Percentiles rank a stretch among this genome's conserved stretches.
These are phyloP conservation scores for Allantophomopsis cytisporea DNA, from an alignment of 2,329 filamentous ascomycete species.

Conservation along the genomic window DNA sequence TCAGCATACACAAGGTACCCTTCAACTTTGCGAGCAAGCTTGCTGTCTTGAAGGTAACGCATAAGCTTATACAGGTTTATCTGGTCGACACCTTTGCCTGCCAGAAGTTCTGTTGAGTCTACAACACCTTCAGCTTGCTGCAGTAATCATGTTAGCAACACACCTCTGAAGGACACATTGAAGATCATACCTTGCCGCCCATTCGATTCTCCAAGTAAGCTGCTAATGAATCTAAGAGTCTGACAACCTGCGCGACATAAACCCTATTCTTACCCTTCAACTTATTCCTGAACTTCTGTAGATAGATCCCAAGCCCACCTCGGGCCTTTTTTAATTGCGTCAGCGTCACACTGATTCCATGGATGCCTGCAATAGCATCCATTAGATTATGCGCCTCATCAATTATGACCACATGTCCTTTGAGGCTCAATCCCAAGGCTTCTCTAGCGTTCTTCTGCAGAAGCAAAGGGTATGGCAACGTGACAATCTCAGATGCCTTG, in stretches of 20 bases:
- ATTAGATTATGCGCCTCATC: constrained; percentile 98
- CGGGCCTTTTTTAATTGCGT: constrained; percentile 60
- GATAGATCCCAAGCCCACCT: constrained; percentile 66
- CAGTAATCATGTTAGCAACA: constrained; percentile 9
- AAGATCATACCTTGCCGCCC: constrained; percentile 28
- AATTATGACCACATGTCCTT: constrained; percentile 83
- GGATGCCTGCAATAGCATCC: constrained; percentile 80
- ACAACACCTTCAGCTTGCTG: constrained; percentile 50
- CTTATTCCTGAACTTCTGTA: constrained; percentile 76
- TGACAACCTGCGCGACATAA: constrained; percentile 77
- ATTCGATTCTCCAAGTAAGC: constrained; percentile 48
- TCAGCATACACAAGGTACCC: constrained; percentile 61
- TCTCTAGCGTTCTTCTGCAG: constrained; percentile 80
- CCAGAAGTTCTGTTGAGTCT: constrained; percentile 57
- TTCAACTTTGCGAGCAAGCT: constrained; percentile 88
- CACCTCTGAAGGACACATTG: neutral
- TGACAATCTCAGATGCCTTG: constrained; percentile 78
- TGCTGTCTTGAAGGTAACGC: constrained; percentile 80
- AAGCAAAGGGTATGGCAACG: constrained; percentile 81
- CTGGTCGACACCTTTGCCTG: constrained; percentile 80
- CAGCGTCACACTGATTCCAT: constrained; percentile 66
- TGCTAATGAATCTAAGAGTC: constrained; percentile 67
- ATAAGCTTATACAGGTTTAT: constrained; percentile 88
- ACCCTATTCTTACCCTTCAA: constrained; percentile 84
- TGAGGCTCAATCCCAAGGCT: constrained; percentile 72